Conservation (phyloP, 768 basidiomycete genomes). For the Mycena metata region DNA sequence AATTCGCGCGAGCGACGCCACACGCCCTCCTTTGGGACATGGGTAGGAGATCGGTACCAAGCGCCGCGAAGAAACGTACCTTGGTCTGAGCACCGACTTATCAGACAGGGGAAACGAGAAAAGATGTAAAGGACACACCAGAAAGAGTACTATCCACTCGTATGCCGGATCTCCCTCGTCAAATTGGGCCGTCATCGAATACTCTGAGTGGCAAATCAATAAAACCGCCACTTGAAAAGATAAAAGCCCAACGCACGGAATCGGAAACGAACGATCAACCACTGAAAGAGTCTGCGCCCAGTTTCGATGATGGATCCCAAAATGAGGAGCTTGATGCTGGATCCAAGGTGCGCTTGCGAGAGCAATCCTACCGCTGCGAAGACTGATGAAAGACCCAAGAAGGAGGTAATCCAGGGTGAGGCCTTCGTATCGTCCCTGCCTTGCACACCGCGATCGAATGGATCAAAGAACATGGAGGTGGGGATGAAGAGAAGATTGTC, state of each 20-base stretch:
- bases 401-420: conserved; percentile 21
- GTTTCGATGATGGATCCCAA: conserved; percentile 23
- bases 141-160: conserved; percentile 62
- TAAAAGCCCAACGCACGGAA: conserved; percentile 9
- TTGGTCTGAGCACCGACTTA: too few relatives aligned
- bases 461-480: not conserved
- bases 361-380: conserved; percentile 29
- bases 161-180: conserved; percentile 61
- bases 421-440: not conserved
- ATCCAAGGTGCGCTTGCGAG: conserved; percentile 14
- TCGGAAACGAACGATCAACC: conserved; percentile 13
- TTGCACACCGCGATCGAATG: not conserved
- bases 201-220: conserved; percentile 47
- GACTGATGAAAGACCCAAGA: conserved; percentile 27
- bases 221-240: not conserved
- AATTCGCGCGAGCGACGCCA: conserved; percentile 59
- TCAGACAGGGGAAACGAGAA: too few relatives aligned
- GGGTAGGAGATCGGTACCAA: too few relatives aligned
- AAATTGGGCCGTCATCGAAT: conserved; percentile 60
- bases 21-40: conserved; percentile 56
- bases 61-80: too few relatives aligned
- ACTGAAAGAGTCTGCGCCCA: conserved; percentile 24
- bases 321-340: conserved; percentile 25
- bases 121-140: conserved; percentile 47
- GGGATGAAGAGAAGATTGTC: too few relatives aligned